These are phyloP conservation scores for Plectosphaerella sp. DNA, from an alignment of 2,329 filamentous ascomycete species.

Conservation along the genomic window DNA sequence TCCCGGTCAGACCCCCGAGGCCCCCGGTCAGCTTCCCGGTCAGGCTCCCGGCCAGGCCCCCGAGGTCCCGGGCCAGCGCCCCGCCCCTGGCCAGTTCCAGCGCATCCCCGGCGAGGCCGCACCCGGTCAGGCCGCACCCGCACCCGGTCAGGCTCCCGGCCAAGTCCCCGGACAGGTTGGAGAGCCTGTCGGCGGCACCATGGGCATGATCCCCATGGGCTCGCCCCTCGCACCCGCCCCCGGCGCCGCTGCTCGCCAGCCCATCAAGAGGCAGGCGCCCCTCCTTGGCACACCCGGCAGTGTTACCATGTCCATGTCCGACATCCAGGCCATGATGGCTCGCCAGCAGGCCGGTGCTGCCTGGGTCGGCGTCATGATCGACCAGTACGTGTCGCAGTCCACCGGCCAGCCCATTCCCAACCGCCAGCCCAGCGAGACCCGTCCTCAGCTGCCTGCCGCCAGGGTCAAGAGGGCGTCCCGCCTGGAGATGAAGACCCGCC, in stretches of 20 bases:
- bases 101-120: background rate
- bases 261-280: background rate
- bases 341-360: background rate
- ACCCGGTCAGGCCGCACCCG: background rate
- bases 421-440: background rate
- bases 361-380: constrained; percentile 2
- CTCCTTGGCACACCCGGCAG: background rate
- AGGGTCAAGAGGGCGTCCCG: background rate
- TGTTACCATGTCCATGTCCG: background rate
- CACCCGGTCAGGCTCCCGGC: background rate
- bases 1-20: background rate
- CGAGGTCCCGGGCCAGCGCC: background rate
- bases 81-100: background rate
- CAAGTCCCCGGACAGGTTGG: background rate
- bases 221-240: background rate
- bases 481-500: background rate
- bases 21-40: background rate
- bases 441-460: background rate
- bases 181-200: background rate
- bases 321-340: background rate
- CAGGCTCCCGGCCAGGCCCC: background rate
- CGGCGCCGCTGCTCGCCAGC: background rate
- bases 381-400: constrained; percentile 2
- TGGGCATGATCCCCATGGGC: constrained; percentile 3
- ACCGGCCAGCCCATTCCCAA: constrained; percentile 1